Evolutionary conservation across 768 basidiomycete genomes (phyloP), one percentile per base, ranked within the genome.

Genomic region (Russula virescens): DNA sequence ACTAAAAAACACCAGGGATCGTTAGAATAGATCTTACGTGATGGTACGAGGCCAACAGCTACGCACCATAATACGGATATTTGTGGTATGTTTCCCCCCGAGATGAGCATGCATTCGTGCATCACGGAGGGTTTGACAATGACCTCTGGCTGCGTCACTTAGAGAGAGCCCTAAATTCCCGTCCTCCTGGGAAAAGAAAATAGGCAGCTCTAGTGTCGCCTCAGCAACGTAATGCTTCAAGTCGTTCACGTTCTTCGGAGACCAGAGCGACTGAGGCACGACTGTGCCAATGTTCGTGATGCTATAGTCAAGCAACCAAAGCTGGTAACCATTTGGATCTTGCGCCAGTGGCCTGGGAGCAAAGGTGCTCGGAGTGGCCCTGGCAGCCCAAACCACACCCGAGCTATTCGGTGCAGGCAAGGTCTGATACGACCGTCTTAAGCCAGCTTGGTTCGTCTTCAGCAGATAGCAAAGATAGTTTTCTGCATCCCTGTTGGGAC

Each of bases 161-260:
- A n/a, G n/a, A n/a, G n/a, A n/a, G n/a, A n/a, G n/a, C n/a, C n/a
- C n/a, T n/a, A n/a, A n/a, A n/a, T n/a, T n/a, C n/a, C n/a, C n/a
- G n/a, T 6, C 63, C 63, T 4, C 63, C 63, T 5, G n/a, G n/a
- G n/a, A n/a, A n/a, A n/a, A n/a, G n/a, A 62, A 64, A 25, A 64
- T 63, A 5, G 63, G 63, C 48, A 61, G 19, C 38, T 64, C 54
- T 16, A 64, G 26, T 18, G 18, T 6, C 23, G 63, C 63, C 1
- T 49, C 56, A 25, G 23, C 16, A 23, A 63, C 63, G 35, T 64
- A 28, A 47, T 47, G 50, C 23, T 5, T 57, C 2, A 35, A 18
- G 43, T 63, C 63, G 25, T 31, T 51, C 14, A 18, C 49, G 5
- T 61, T 46, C 14, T 47, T 49, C 19, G 63, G 63, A 1, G 43